These are phyloP conservation scores for Hortiboletus campestris DNA, from an alignment of 768 basidiomycete species.

Conservation along the genomic window DNA sequence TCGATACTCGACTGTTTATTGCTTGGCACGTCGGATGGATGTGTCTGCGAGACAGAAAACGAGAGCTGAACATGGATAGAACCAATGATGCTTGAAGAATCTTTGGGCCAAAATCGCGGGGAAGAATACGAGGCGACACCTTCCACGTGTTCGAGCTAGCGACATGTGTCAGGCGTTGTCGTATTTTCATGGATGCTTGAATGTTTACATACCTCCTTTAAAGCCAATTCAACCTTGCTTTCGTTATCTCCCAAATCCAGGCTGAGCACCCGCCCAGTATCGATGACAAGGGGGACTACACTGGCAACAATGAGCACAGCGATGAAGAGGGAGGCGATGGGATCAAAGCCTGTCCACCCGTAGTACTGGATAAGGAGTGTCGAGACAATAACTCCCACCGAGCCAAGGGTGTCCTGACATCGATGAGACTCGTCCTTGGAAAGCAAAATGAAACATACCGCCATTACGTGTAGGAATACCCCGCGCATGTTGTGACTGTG, in stretches of 20 bases:
- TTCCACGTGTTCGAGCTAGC: constrained; percentile 68
- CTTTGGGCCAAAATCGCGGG: constrained; percentile 95
- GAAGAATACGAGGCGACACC: constrained; percentile 79
- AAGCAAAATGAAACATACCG: constrained; percentile 47
- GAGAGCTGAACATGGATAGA: constrained; percentile 90
- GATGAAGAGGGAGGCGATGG: constrained; percentile 95
- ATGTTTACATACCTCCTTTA: constrained; percentile 54
- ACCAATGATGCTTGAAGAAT: constrained; percentile 79
- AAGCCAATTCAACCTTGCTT: constrained; percentile 51
- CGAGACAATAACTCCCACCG: constrained; percentile 96
- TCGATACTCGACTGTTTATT: constrained; percentile 39
- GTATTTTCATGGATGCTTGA: neutral
- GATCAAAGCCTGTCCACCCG: constrained; percentile 99
- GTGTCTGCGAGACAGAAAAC: constrained; percentile 56
- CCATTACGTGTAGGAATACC: constrained; percentile 97
- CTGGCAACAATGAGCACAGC: constrained; percentile 93
- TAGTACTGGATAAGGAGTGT: constrained; percentile 94
- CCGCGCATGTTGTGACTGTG: constrained; percentile 99
- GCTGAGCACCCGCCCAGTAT: constrained; percentile 84
- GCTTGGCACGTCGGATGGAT: constrained; percentile 42
- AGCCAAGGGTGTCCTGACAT: constrained; percentile 85
- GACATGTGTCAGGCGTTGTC: neutral
- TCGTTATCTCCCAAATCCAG: constrained; percentile 77
- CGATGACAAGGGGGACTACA: constrained; percentile 92
- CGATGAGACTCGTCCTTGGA: constrained; percentile 4